Evolutionary conservation across 202 grass and related monocot species (phyloP), one percentile per base, ranked within the genome.

Genomic region (Zizania palustris): DNA sequence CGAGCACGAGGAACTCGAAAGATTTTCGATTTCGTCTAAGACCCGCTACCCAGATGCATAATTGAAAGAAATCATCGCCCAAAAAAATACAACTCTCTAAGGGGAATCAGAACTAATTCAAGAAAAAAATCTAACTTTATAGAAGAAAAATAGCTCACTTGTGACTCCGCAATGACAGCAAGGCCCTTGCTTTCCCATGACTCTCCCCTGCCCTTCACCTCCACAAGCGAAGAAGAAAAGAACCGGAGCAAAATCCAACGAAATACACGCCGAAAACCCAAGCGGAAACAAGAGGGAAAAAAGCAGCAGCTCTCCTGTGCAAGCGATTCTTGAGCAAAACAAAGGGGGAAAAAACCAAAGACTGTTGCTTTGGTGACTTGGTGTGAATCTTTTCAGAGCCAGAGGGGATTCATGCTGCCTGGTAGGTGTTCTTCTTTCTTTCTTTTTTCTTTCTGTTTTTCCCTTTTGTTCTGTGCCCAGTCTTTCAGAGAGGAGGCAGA

Each of bases 81-180:
- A 20, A 57, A 43, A n/a, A 86, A 59, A 63, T 60, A 76, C 28
- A 54, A 79, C 46, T 73, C 40, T 76, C 51, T 69, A 83, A 46
- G 38, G n/a, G 57, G n/a, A 38, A 57, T 72, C 12, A 58, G 57
- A 65, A 74, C 69, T 60, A 83, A 74, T 85, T 67, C 13, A n/a
- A n/a, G n/a, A n/a, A 71, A 42, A 71, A 45, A 53, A 63, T 78
- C 21, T 73, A 77, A 76, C 73, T 74, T 85, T 72, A 83, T 74
- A 13, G 15, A 15, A 83, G 67, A 70, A 72, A 71, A 44, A 51
- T 83, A 88, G 92, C 96, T 99, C 92, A 99, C 96, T 99, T 93
- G 96, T 96, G 81, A 99, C 90, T 90, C 96, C 96, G 80, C 96
- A 99, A 91, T 99, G 96, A 76, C 75, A 63, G 90, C 96, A 99